Evolutionary conservation across 139 green algal genomes (phyloP), one percentile per base, ranked within the genome.

Genomic region (Chlorella sp.): DNA sequence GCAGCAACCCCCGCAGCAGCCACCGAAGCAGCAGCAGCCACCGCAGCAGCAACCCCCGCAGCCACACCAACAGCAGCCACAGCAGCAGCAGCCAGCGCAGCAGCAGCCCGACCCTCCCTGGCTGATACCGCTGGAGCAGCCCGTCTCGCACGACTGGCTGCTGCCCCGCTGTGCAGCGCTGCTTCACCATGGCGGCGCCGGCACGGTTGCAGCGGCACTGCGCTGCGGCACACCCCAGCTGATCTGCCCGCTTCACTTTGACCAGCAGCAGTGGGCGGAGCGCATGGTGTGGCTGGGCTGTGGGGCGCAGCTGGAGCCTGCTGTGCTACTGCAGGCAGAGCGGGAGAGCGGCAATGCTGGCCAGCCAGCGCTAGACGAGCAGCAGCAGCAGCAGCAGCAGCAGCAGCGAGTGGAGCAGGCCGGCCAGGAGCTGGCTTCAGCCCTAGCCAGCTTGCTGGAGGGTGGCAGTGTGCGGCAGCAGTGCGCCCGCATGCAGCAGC

Each of bases 241-340:
- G 0, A 56, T 92, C 1, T 93, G 86, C 74, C 93, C 93, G 0
- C 78, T 94, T 43, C 93, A 95, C 30, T 95, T 94, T 84, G 93
- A 95, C 76, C 93, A 95, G 86, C 88, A 84, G 73, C 89, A 88
- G 58, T 90, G 86, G 85, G 87, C 87, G 30, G 87, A 87, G 16
- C 67, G 68, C 36, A 34, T 88, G 0, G 34, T 38, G 13, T 82
- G 81, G 48, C 24, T 87, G 67, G 84, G 80, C 9, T 79, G 81
- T 7, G 87, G 78, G 9, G 26, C 46, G 6, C 60, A 65, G 54
- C 38, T 84, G 41, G 60, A 34, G 58, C 28, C 60, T 2, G 56
- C 73, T 3, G 26, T 46, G 43, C 44, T 84, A 46, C 79, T 76
- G n/a, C 79, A 80, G n/a, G 46, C 40, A 24, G 69, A 44, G 3